Evolutionary conservation across 148 eudicot genomes (phyloP), one percentile per base, ranked within the genome.

Genomic region (Pharnaceum exiguum): DNA sequence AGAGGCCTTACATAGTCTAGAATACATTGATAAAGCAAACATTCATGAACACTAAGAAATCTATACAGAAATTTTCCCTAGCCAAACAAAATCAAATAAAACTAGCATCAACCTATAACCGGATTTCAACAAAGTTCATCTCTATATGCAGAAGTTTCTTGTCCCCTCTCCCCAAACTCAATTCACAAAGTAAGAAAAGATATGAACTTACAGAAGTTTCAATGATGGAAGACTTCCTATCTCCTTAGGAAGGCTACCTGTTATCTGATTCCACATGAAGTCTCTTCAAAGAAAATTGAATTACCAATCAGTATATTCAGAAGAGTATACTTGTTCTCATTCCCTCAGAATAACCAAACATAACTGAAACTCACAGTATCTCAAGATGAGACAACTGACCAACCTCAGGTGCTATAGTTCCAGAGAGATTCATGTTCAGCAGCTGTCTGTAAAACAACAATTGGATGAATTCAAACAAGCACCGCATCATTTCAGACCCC

Each of bases 221-320:
- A 90, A 74, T 63, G 82, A 69, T 61, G 78, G 62, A 21, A 86
- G 80, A 25, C 70, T 87, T 47, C 95, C 95, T 46, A 90, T 78
- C 89, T 90, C 91, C 78, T 80, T 81, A 2, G 97, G 95, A 46
- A 86, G 80, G 67, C 67, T 63, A 24, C 97, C 97, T 55, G 60
- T 76, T 31, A 86, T 64, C 11, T 75, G 55, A 65, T 90, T 90
- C 97, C 97, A 90, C 93, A 90, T 84, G 72, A 90, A 72, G 62
- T 86, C 81, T 67, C 97, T 90, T 52, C 50, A 60, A 31, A 57
- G 31, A 56, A 43, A 56, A 30, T 1, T 25, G 51, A 18, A 53
- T 22, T n/a, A 38, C 28, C 4, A 38, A 35, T 53, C 51, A 63
- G 46, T 36, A 57, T 56, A 22, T 49, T 23, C 15, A 44, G 46